Evolutionary conservation across 305 asterid genomes (phyloP), one percentile per base, ranked within the genome.

Genomic region (Ruellia speciosa): DNA sequence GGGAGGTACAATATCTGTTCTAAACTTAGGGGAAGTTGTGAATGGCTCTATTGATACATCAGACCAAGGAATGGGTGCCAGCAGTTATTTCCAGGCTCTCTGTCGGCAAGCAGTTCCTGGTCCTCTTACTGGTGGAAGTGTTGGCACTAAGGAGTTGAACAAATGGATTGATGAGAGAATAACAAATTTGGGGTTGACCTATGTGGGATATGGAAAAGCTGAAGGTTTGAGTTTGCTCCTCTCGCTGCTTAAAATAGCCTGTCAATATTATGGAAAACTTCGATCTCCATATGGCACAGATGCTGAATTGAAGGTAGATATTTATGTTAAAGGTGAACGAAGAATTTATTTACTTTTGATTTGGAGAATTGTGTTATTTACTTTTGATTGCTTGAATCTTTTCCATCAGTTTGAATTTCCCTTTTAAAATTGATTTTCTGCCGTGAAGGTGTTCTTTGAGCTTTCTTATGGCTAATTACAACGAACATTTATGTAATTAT

Each of bases 91-190:
- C 75, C 86, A 67, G 69, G 73, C 84, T 67, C 84, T 92, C 34
- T 82, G 86, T 74, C 79, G 60, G 50, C 88, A 79, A 66, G 75
- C 90, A 28, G 64, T 82, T 64, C 89, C 93, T 47, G 95, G 96
- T 31, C 99, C 99, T 45, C 96, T 92, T 66, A 68, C 82, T 63
- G 85, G 96, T 74, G 99, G 95, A 66, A 81, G 76, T 76, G 77
- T 83, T 67, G 82, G 85, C 59, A 66, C 62, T 52, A 90, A 90
- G 73, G 97, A 90, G 74, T 79, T 88, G 65, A 84, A 81, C 73
- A 88, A 77, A 75, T 92, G 96, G 94, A 78, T 88, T 59, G 99
- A 92, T 58, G 95, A 92, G 76, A 88, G 85, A 81, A 81, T 79
- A 56, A 41, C 77, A 58, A 79, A 73, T 70, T 68, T 78, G 18